Evolutionary conservation across 345 rosid species (phyloP).

Genomic region (Corchorus capsularis): DNA sequence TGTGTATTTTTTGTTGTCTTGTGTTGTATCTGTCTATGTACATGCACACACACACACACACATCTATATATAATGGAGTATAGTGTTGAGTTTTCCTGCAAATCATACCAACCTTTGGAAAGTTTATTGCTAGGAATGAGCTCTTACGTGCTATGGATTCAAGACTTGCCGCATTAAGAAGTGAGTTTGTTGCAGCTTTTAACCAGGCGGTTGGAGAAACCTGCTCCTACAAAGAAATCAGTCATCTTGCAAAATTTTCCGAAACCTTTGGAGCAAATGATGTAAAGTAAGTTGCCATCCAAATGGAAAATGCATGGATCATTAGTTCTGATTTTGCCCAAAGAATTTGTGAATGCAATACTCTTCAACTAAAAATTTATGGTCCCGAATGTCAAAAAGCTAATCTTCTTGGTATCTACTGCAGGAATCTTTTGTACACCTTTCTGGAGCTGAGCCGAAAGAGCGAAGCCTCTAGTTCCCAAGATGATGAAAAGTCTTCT

Average conservation of each 20-base stretch:
- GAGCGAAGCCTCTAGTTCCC: constrained; percentile 19
- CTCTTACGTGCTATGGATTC: constrained; percentile 60
- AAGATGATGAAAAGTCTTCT: constrained; percentile 26
- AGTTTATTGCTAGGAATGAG: constrained; percentile 49
- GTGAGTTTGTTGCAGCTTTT: constrained; percentile 50
- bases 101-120: constrained; percentile 18
- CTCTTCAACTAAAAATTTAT: not conserved
- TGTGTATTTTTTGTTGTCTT: not conserved
- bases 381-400: not conserved
- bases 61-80: not conserved
- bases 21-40: not conserved
- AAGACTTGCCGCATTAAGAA: constrained; percentile 53
- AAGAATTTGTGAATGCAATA: constrained; percentile 5
- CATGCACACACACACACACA: constrained; percentile 6
- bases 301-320: not conserved
- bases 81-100: constrained; percentile 17
- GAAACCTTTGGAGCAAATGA: constrained; percentile 51
- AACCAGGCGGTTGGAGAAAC: constrained; percentile 38
- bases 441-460: constrained; percentile 32
- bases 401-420: constrained; percentile 9
- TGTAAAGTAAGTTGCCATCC: constrained; percentile 49
- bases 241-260: constrained; percentile 42
- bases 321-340: constrained; percentile 14
- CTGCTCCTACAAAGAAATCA: constrained; percentile 44
- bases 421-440: constrained; percentile 42